Conservation (phyloP, 352 stramenopile species). For the Pythium folliculosum region DNA sequence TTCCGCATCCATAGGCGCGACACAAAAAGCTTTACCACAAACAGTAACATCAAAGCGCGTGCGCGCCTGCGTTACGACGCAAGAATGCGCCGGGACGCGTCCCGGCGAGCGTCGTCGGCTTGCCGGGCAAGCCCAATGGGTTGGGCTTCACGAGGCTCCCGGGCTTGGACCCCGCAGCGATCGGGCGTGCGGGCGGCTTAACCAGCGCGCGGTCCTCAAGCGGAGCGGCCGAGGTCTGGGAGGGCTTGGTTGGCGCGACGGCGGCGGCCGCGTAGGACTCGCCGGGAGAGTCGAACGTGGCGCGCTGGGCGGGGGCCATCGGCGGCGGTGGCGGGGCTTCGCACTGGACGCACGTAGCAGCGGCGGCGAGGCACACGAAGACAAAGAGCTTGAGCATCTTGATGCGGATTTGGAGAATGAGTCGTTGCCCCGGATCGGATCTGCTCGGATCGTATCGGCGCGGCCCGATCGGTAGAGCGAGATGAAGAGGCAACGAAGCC, state of each 20-base stretch:
- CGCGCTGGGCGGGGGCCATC: not conserved
- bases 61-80: too few species aligned
- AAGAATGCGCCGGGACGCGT: not conserved
- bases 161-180: not conserved
- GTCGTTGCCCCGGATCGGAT: too few species aligned
- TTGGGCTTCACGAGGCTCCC: not conserved
- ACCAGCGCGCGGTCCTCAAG: not conserved
- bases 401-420: not conserved
- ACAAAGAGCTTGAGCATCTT: not conserved
- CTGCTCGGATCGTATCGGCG: too few species aligned
- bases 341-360: not conserved
- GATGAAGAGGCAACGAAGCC: not conserved
- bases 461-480: too few species aligned
- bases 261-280: not conserved
- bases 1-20: too few species aligned
- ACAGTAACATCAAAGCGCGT: too few species aligned
- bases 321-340: too few species aligned
- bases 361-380: not conserved
- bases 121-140: not conserved
- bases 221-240: not conserved
- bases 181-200: not conserved
- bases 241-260: not conserved
- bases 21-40: too few species aligned
- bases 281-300: not conserved
- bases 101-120: too few species aligned